A percentile compares a stretch with the other conserved stretches of the same genome.
These are phyloP conservation scores for Diaporthe humulicola DNA, from an alignment of 2,329 filamentous ascomycete genomes.

Conservation along the genomic window DNA sequence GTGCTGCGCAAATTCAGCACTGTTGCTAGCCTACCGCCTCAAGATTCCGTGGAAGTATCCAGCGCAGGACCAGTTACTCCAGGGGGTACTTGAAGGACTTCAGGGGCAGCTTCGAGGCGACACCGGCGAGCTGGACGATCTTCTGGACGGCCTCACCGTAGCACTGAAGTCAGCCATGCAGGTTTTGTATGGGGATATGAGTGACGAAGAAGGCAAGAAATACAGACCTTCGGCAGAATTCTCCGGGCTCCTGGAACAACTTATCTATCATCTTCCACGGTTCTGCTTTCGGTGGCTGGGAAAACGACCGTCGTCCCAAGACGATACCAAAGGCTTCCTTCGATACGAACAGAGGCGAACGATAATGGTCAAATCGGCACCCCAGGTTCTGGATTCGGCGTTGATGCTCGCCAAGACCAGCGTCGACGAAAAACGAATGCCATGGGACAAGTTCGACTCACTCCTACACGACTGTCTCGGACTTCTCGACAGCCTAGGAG, in stretches of 20 bases:
- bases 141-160: conserved; percentile 68
- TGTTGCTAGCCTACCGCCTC: conserved; percentile 67
- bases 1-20: conserved; percentile 66
- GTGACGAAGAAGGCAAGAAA: conserved; percentile 35
- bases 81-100: conserved; percentile 66
- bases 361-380: conserved; percentile 64
- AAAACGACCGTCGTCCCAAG: conserved; percentile 64
- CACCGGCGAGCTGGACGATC: conserved; percentile 70
- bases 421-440: conserved; percentile 60
- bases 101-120: conserved; percentile 72
- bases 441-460: conserved; percentile 70
- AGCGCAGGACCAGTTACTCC: conserved; percentile 57
- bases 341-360: conserved; percentile 73
- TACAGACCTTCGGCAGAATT: conserved; percentile 41
- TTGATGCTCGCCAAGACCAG: conserved; percentile 68
- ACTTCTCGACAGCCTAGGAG: conserved; percentile 66
- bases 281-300: conserved; percentile 74
- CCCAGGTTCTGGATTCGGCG: conserved; percentile 71
- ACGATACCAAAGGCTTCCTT: conserved; percentile 68
- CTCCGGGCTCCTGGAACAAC: conserved; percentile 62
- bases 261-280: conserved; percentile 71
- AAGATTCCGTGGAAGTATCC: conserved; percentile 56
- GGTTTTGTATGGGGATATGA: conserved; percentile 53
- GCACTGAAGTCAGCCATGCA: conserved; percentile 68
- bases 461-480: conserved; percentile 68